phyloP scores from a whole-genome alignment of 2,329 filamentous ascomycete species.

The Aspergillus fischeri region DNA sequence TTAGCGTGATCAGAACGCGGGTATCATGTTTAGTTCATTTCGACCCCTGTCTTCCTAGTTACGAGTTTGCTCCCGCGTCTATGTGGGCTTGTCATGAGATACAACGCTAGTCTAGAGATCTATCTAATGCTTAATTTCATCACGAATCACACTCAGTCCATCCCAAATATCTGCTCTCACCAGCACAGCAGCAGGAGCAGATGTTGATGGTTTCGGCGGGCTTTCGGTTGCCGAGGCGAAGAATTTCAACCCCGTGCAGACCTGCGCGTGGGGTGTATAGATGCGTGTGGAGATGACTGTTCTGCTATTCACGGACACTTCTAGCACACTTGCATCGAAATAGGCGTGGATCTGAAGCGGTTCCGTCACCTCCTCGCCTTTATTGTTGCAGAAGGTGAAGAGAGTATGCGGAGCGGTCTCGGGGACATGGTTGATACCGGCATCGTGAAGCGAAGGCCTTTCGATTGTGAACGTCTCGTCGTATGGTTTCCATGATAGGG shows the following conservation, averaged over 20 bases:
- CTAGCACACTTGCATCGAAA: slow-evolving; percentile 42
- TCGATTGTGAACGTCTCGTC: slow-evolving; percentile 42
- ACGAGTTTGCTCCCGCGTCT: not conserved
- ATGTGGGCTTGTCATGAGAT: slow-evolving; percentile 11
- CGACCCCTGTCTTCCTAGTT: not conserved
- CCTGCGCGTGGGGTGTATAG: slow-evolving; percentile 20
- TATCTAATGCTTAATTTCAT: slow-evolving; percentile 10
- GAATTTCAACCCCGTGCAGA: slow-evolving; percentile 17
- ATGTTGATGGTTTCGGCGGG: not conserved
- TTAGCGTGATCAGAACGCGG: not conserved
- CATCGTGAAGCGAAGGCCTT: slow-evolving; percentile 24
- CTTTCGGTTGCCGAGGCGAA: slow-evolving; percentile 14
- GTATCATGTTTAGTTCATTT: not conserved
- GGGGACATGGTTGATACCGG: slow-evolving; percentile 32
- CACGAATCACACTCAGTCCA: slow-evolving; percentile 12
- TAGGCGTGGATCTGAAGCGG: slow-evolving; percentile 39
- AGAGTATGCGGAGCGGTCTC: slow-evolving; percentile 46
- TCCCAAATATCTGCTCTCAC: slow-evolving; percentile 22
- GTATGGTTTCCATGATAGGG: slow-evolving; percentile 35
- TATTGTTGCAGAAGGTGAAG: slow-evolving; percentile 30
- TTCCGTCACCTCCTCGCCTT: slow-evolving; percentile 26
- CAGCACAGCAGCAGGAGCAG: slow-evolving; percentile 8
- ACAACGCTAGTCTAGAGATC: slow-evolving; percentile 14
- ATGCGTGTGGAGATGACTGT: slow-evolving; percentile 40
- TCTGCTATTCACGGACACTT: slow-evolving; percentile 45